Evolutionary conservation across 179 eudicot species (phyloP).

Genomic region (Patellifolia procumbens): DNA sequence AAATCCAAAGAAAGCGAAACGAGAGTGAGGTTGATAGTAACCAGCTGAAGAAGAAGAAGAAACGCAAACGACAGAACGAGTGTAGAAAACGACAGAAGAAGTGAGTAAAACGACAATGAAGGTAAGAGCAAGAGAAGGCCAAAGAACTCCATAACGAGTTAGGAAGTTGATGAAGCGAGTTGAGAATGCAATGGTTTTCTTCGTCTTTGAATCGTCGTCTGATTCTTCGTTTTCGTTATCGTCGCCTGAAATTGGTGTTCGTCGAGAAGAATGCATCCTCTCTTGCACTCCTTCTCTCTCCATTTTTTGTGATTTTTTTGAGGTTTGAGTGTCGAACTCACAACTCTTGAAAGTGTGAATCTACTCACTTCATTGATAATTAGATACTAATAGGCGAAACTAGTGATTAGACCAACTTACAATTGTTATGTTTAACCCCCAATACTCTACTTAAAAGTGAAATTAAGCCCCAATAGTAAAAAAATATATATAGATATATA

Average conservation of each 20-base stretch:
- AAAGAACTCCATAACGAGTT: slow-evolving; percentile 55
- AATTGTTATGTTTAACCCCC: too few species aligned
- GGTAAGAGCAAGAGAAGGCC: slow-evolving; percentile 49
- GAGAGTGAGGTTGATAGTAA: slow-evolving; percentile 49
- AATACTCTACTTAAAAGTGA: too few species aligned
- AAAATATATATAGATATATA: too few species aligned
- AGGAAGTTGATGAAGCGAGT: slow-evolving; percentile 53
- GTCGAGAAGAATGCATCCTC: slow-evolving; percentile 49
- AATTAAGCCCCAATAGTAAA: too few species aligned
- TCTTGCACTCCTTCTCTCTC: slow-evolving; percentile 49
- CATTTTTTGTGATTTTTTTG: slow-evolving; percentile 21
- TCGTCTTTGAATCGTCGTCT: slow-evolving; percentile 74
- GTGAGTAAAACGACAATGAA: slow-evolving; percentile 43
- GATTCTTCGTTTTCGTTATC: slow-evolving; percentile 35
- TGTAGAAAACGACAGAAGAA: slow-evolving; percentile 44
- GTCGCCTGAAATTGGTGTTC: slow-evolving; percentile 32
- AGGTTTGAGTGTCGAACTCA: too few species aligned
- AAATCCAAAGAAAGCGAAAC: slow-evolving; percentile 60
- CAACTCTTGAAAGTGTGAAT: too few species aligned
- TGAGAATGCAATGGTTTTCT: slow-evolving; percentile 49
- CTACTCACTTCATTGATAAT: too few species aligned
- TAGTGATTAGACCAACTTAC: too few species aligned
- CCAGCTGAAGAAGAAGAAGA: slow-evolving; percentile 28
- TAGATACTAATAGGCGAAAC: too few species aligned
- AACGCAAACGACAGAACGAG: slow-evolving; percentile 63